phyloP scores from a whole-genome alignment of 139 green algal genomes.

The Volvox africanus region DNA sequence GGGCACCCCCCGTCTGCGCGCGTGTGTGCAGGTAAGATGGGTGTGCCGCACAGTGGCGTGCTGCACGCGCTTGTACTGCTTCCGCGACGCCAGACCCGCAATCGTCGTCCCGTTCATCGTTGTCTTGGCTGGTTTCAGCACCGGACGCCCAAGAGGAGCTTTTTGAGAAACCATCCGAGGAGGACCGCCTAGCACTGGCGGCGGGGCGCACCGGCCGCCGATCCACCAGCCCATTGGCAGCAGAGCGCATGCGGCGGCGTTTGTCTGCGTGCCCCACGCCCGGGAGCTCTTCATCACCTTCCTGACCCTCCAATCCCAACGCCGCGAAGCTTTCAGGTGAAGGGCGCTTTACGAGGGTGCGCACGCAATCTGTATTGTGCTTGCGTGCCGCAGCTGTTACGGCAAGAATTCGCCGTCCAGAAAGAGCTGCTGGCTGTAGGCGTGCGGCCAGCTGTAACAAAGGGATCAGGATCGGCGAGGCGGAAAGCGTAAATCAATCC shows the following conservation, averaged over 20 bases:
- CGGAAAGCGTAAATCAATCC: no score
- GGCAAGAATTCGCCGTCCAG: constrained; percentile 26
- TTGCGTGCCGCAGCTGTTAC: constrained; percentile 26
- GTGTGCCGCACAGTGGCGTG: neutral
- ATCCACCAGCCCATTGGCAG: neutral
- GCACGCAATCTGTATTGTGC: neutral
- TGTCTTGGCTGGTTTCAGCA: constrained; percentile 1
- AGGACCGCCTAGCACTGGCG: neutral
- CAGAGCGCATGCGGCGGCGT: neutral
- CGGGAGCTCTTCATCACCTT: neutral
- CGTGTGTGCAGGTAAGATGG: neutral
- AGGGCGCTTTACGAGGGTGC: neutral
- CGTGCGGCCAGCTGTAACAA: constrained; percentile 20
- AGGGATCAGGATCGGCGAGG: no score
- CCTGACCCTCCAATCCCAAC: neutral
- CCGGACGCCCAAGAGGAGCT: constrained; percentile 28
- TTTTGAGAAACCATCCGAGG: constrained; percentile 1
- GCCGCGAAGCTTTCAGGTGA: neutral
- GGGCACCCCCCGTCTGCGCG: neutral
- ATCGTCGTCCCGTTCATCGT: neutral
- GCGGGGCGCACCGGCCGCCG: no score
- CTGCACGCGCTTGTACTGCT: neutral
- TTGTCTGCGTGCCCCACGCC: neutral
- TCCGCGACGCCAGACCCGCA: neutral
- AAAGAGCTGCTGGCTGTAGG: constrained; percentile 23